Evolutionary conservation across 1,284 basidiomycete species (phyloP), one percentile per base, ranked within the genome.

Genomic region (Ustilago esculenta): DNA sequence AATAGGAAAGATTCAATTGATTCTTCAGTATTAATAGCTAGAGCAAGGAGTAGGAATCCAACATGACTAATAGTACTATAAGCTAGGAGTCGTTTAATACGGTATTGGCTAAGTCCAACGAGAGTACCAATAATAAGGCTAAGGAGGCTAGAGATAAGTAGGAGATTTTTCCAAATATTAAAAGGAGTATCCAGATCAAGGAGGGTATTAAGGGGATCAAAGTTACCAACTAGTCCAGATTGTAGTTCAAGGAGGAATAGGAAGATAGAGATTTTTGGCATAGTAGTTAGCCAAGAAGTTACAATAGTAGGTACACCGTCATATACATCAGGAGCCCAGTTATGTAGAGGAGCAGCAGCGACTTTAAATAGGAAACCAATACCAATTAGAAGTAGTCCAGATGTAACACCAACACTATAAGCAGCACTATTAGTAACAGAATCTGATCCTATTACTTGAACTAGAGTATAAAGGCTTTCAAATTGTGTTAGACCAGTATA

Each of bases 1-100:
- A n/a, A n/a, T n/a, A n/a, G n/a, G n/a, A n/a, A n/a, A n/a, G n/a
- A n/a, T n/a, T n/a, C n/a, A n/a, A n/a, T n/a, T n/a, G n/a, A n/a
- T n/a, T n/a, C n/a, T n/a, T n/a, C n/a, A n/a, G n/a, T n/a, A n/a
- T n/a, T n/a, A n/a, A 76, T 77, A 54, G 74, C 68, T 73, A 80
- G 57, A 54, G 78, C 76, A 72, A 80, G 65, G 64, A 81, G 57
- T 71, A 82, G 65, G 56, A 82, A 82, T 51, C 78, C 80, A 51
- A 81, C 75, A 67, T 81, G 78, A 69, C 78, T 80, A 56, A 82
- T 81, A 44, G 81, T 81, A 77, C n/a, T n/a, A n/a, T n/a, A n/a
- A n/a, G n/a, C n/a, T n/a, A n/a, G n/a, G n/a, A n/a, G n/a, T n/a
- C n/a, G n/a, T n/a, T n/a, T n/a, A n/a, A n/a, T n/a, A n/a, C n/a